A percentile compares a stretch with the other conserved stretches of the same genome.
Conservation (phyloP, 1,139 yeast genomes). For the Candida albicans region DNA sequence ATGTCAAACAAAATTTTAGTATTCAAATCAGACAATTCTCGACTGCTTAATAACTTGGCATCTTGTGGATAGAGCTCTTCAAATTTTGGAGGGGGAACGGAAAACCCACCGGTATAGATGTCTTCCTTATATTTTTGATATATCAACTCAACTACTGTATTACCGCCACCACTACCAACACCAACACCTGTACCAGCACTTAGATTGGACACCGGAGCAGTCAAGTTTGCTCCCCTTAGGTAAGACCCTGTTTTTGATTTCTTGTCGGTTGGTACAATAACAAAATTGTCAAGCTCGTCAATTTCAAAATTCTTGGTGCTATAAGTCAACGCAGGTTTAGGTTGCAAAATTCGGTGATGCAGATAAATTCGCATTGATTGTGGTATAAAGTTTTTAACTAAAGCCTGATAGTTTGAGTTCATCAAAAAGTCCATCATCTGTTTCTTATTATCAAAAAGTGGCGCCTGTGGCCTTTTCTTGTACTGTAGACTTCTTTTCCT, state of each 20-base stretch:
- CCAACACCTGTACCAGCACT: neutral
- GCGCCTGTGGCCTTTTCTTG: conserved; percentile 14
- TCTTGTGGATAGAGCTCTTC: conserved; percentile 35
- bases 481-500: conserved; percentile 36
- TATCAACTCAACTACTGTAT: conserved; percentile 19
- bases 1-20: conserved; percentile 37
- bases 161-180: neutral
- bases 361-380: conserved; percentile 26
- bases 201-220: neutral
- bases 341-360: conserved; percentile 20
- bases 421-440: conserved; percentile 29
- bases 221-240: neutral
- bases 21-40: conserved; percentile 32
- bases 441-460: conserved; percentile 25
- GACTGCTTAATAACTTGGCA: conserved; percentile 19
- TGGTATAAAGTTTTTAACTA: conserved; percentile 34
- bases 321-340: conserved; percentile 22
- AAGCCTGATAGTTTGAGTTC: conserved; percentile 22
- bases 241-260: neutral
- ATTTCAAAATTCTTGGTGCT: conserved; percentile 1
- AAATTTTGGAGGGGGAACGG: conserved; percentile 23
- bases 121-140: conserved; percentile 29
- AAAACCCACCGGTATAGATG: conserved; percentile 17
- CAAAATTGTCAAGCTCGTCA: neutral
- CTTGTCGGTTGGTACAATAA: neutral